Evolutionary conservation across 495 filamentous ascomycete species (phyloP).

Genomic region (Daldinia caldariorum): DNA sequence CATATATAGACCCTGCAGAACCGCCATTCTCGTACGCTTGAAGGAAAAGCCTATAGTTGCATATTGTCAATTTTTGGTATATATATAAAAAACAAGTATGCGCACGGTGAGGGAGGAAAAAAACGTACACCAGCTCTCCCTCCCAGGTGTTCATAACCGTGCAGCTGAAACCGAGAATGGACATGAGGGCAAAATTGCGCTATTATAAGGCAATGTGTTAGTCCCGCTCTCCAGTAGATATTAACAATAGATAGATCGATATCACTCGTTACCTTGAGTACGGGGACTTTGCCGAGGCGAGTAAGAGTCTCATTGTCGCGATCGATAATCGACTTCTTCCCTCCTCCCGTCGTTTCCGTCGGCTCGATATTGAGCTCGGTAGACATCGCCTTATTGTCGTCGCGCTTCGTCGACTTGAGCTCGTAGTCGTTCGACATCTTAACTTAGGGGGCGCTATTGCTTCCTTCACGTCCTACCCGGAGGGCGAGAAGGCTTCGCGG

Average conservation of each 20-base stretch:
- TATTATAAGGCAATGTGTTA: slow-evolving; percentile 8
- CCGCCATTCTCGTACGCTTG: slow-evolving; percentile 42
- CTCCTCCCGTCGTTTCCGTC: not conserved
- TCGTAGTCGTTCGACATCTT: slow-evolving; percentile 10
- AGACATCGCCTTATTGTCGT: slow-evolving; percentile 8
- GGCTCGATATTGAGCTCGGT: slow-evolving; percentile 11
- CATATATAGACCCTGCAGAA: slow-evolving; percentile 45
- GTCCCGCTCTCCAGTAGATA: not conserved
- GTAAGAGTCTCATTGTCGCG: slow-evolving; percentile 3
- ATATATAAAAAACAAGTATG: not conserved
- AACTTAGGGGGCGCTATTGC: not conserved
- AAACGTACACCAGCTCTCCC: slow-evolving; percentile 45
- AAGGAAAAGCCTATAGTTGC: slow-evolving; percentile 7
- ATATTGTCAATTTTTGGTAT: not conserved
- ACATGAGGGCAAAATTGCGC: slow-evolving; percentile 57
- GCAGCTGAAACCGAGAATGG: slow-evolving; percentile 57
- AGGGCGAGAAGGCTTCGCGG: not conserved
- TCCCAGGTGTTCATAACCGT: slow-evolving; percentile 61
- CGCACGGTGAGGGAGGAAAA: not conserved
- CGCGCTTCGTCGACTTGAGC: slow-evolving; percentile 6
- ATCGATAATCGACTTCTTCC: slow-evolving; percentile 15
- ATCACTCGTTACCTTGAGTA: slow-evolving; percentile 7
- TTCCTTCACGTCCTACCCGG: not conserved
- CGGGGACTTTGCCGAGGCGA: slow-evolving; percentile 1
- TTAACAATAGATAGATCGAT: too few relatives aligned